Conservation (phyloP, 2,329 filamentous ascomycete species). For the Rhinocladiella similis region DNA sequence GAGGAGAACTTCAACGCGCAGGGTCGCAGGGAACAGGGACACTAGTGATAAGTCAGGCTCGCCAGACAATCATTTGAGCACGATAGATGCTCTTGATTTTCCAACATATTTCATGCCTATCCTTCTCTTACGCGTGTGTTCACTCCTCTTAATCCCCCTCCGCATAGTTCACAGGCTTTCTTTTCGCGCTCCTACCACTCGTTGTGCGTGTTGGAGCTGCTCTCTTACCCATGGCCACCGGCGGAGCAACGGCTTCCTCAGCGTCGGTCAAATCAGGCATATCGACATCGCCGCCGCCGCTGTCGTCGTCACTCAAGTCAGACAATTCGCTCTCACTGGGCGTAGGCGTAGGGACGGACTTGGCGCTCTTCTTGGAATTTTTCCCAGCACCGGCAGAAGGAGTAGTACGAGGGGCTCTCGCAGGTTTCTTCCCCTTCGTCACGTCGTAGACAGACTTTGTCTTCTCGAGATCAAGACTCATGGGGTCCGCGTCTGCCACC, state of each 20-base stretch:
- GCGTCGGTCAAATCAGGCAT: slow-evolving; percentile 43
- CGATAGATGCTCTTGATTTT: background rate
- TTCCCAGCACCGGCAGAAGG: too few species aligned
- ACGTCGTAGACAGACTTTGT: slow-evolving; percentile 11
- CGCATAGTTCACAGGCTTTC: slow-evolving; percentile 25
- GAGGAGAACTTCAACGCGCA: too few species aligned
- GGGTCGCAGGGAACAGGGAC: too few species aligned
- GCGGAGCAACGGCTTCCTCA: slow-evolving; percentile 6
- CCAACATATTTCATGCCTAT: background rate
- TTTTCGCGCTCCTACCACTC: slow-evolving; percentile 23
- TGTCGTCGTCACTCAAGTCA: slow-evolving; percentile 29
- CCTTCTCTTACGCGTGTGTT: too few species aligned
- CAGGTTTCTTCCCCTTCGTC: slow-evolving; percentile 35
- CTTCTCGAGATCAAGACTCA: background rate
- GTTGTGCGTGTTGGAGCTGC: slow-evolving; percentile 13
- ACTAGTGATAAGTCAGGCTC: too few species aligned
- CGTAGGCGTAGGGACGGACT: background rate
- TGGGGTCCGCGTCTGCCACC: background rate
- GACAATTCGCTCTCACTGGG: slow-evolving; percentile 35
- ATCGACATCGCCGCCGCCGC: slow-evolving; percentile 32
- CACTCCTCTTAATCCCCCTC: slow-evolving; percentile 19
- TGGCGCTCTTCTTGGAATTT: background rate
- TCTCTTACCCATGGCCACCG: background rate
- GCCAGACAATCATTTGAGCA: too few species aligned
- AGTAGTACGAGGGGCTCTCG: slow-evolving; percentile 22